Base-by-base conservation (phyloP, 768 basidiomycete genomes). In the Amanita rimosa region DNA sequence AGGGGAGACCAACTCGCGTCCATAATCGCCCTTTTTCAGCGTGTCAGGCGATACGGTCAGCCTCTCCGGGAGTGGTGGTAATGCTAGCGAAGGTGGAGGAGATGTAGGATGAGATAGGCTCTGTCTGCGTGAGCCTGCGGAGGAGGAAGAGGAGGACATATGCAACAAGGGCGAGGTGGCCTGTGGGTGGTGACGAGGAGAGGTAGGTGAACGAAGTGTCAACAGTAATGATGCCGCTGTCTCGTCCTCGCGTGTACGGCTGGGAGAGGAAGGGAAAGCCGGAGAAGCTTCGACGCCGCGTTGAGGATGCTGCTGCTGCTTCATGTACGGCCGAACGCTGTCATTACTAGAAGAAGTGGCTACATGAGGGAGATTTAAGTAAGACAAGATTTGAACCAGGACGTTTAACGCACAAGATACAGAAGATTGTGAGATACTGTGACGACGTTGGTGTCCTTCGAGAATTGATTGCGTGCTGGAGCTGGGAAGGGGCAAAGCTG, bases 191-290 rank as follows among this genome's bases (percentile, higher is more conserved):
- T 52, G 37, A 3, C 26, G 54, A 10, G 57, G 58, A 29, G 40
- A 34, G 4, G 40, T 24, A 8, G 48, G 48, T 1, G 48, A 51
- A 52, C 7, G 71, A 66, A 33, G 68, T 52, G 83, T 79, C 34
- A 85, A 61, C 11, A 85, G 61, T 51, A 85, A 64, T 3, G 83
- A 77, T 13, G 83, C 83, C 0, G 83, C 83, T 0, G 70, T 73
- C 64, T 85, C 80, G 58, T 87, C 84, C 47, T 85, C 84, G 0
- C 79, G 75, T 4, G 78, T 76, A 41, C 67, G 70, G 34, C 45
- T 46, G 5, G 60, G 51, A 14, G 55, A 56, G 11, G 27, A 29
- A 29, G 27, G 27, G 9, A 29, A 29, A 11, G 39, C 19, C 5
- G 48, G 48, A 16, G 47, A 48, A 21, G 27, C 27, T 16, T 48